A percentile compares a stretch with the other conserved stretches of the same genome.
Conservation (phyloP, 2,329 filamentous ascomycete species). For the Ophiocordyceps robertsii region DNA sequence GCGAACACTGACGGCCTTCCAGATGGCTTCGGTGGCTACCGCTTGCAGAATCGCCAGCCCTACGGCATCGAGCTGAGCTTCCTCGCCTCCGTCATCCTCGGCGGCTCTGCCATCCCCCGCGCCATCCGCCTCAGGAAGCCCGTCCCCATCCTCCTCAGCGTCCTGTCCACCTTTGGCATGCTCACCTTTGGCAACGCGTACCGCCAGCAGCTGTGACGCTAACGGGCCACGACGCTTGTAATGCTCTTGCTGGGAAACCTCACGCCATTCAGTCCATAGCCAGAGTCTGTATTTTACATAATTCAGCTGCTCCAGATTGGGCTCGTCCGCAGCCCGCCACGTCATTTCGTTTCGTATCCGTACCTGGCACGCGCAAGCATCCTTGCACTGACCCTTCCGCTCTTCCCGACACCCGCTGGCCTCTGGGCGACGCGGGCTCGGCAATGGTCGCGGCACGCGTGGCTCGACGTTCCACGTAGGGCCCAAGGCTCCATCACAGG, state of each 20-base stretch:
- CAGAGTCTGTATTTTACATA: not conserved
- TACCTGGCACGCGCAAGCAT: not conserved
- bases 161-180: conserved; percentile 67
- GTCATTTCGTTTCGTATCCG: not conserved
- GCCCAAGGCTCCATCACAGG: conserved; percentile 11
- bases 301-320: not conserved
- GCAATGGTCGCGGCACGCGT: not conserved
- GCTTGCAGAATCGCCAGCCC: conserved; percentile 58
- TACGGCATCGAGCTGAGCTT: conserved; percentile 87
- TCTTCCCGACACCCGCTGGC: too few relatives aligned
- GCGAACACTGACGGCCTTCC: not conserved
- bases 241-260: not conserved
- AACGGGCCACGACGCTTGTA: not conserved
- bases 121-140: conserved; percentile 77
- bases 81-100: conserved; percentile 74
- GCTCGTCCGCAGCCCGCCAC: not conserved
- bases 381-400: too few relatives aligned
- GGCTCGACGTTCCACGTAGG: not conserved
- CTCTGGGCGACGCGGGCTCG: not conserved
- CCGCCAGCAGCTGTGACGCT: conserved; percentile 22
- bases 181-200: conserved; percentile 66
- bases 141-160: conserved; percentile 65
- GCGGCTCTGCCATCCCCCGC: conserved; percentile 70
- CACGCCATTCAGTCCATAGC: not conserved
- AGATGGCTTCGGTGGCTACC: conserved; percentile 70